Evolutionary conservation across 2,329 filamentous ascomycete species (phyloP), one percentile per base, ranked within the genome.

Genomic region (Alternaria ethzedia): DNA sequence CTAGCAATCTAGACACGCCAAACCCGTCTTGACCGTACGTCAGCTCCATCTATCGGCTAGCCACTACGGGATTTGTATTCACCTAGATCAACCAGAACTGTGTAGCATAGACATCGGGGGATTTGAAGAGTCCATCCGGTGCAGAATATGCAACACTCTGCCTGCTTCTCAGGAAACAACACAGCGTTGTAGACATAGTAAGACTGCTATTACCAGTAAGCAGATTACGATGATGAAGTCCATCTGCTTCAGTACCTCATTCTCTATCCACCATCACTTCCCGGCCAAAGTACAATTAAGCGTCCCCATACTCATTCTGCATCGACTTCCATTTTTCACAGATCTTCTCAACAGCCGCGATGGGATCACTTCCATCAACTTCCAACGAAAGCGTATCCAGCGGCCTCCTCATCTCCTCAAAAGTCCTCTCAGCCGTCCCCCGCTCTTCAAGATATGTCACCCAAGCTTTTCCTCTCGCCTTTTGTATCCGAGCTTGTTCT

Each of bases 381-480:
- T 41, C 36, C 36, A 41, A 41, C 5, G n/a, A 41, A 9, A 3
- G 32, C 3, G 4, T 41, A 2, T 2, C 15, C 3, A 2, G 15
- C 15, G 5, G 32, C 2, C 1, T 41, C 32, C 2, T 10, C 32
- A 41, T n/a, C 0, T 41, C 2, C 32, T 4, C 36, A 1, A 41
- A 41, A 41, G 1, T 0, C 9, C 36, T 41, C 36, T 41, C 36
- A 17, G n/a, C 36, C n/a, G 3, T 2, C 36, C 0, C 10, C 5
- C 1, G 2, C 3, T 41, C 36, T 41, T 41, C 8, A 3, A 3
- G 0, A 41, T 41, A 41, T 2, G 15, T 17, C 36, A 8, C 36
- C 1, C n/a, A 41, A 0, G 15, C 32, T 2, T 41, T 2, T 41
- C 3, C 8, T 5, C 15, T 41, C 0, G 8, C 15, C 8, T 0